Evolutionary conservation across 441 rosid genomes (phyloP).

Genomic region (Adansonia rubrostipa): DNA sequence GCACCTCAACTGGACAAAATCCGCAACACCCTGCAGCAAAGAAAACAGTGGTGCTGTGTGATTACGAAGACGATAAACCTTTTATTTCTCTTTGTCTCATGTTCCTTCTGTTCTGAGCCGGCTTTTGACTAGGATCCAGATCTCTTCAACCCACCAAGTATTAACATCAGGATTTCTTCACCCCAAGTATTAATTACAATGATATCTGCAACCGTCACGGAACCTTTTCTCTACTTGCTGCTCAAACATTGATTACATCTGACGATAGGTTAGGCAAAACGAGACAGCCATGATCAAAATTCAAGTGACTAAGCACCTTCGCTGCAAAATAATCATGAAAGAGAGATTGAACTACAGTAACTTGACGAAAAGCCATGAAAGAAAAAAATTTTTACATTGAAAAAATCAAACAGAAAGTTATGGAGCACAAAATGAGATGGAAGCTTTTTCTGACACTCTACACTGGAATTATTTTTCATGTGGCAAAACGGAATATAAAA

Average conservation of each 20-base stretch:
- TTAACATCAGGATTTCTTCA: conserved; percentile 39
- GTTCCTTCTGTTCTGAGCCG: conserved; percentile 33
- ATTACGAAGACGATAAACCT: conserved; percentile 11
- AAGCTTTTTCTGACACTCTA: conserved; percentile 6
- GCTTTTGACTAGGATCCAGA: conserved; percentile 35
- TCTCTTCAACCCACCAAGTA: conserved; percentile 42
- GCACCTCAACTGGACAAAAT: conserved; percentile 32
- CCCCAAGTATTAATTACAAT: conserved; percentile 44
- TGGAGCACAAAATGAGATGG: neutral
- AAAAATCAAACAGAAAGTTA: conserved; percentile 4
- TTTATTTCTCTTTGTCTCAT: conserved; percentile 8
- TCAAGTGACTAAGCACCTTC: conserved; percentile 37
- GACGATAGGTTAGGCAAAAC: conserved; percentile 36
- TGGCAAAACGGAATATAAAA: neutral
- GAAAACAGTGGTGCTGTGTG: conserved; percentile 35
- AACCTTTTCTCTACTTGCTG: conserved; percentile 35
- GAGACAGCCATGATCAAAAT: conserved; percentile 50
- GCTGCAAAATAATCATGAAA: conserved; percentile 40
- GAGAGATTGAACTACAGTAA: neutral
- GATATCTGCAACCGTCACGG: conserved; percentile 39
- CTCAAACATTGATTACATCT: conserved; percentile 41
- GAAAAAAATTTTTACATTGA: neutral
- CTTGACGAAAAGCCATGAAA: neutral
- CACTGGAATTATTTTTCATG: neutral
- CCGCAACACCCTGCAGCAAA: conserved; percentile 21